Base-by-base conservation (phyloP, 768 basidiomycete genomes). In the Rickenella mellea region DNA sequence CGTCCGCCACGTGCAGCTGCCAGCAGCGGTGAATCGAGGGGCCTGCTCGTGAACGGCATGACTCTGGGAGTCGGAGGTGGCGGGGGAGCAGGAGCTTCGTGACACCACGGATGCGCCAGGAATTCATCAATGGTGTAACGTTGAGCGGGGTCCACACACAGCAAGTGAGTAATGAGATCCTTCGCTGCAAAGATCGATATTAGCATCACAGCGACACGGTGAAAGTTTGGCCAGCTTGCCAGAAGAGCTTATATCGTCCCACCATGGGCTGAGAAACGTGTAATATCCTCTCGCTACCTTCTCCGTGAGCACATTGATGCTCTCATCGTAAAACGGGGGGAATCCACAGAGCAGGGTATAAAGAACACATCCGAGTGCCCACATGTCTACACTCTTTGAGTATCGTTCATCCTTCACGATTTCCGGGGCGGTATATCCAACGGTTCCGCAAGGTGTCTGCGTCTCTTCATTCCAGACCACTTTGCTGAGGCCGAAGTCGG, bases 381-480 rank as follows among this genome's bases (percentile, higher is more conserved):
- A 99, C 96, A 98, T 97, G 58, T 99, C 96, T 42, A 98, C 94
- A 54, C 86, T 90, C 64, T 92, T 93, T 59, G 80, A 85, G 59
- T 94, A 94, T 22, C 91, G 75, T 65, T 99, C 94, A 57, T 98
- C 96, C 65, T 97, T 98, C 53, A 99, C 96, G 47, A 99, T 99
- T 65, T 99, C 96, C 5, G 96, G 96, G 5, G 96, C 96, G 2
- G 96, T 99, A 63, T 99, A 99, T 17, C 96, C 96, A 25, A 99
- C 94, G 2, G 96, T 99, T n/a, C 96, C 96, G 55, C 96, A 99
- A 17, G 96, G 96, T 11, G 96, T 99, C 86, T 89, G 93, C 5
- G 96, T 99, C 57, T 97, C 83, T 56, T 98, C 96, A 57, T 94
- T 85, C 96, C 96, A 99, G 4, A 99, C 90, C 41, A 98, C 83